A percentile compares a stretch with the other conserved stretches of the same genome.
phyloP scores from a whole-genome alignment of 2,329 filamentous ascomycete species.

The Alternaria burnsii region DNA sequence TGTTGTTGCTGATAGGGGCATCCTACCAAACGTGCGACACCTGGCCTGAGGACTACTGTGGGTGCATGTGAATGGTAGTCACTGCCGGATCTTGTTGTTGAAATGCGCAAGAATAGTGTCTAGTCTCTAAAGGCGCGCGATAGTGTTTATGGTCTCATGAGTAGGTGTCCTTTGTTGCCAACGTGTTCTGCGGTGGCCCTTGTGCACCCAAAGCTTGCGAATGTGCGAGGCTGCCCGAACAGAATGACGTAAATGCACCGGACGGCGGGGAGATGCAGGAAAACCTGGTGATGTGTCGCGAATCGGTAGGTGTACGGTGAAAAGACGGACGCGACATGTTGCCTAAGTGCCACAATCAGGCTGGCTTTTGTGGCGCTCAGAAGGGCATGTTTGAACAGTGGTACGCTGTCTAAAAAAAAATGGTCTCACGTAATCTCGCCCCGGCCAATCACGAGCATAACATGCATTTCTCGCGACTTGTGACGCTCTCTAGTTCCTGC shows the following conservation, averaged over 20 bases:
- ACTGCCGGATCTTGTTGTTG: neutral
- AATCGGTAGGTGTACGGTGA: neutral
- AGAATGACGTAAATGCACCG: conserved; percentile 2
- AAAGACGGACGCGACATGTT: neutral
- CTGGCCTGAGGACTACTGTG: conserved; percentile 14
- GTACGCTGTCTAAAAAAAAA: conserved; percentile 5
- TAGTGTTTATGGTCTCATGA: conserved; percentile 3
- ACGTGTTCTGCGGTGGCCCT: conserved; percentile 5
- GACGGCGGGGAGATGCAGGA: neutral
- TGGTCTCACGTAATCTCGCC: conserved; percentile 23
- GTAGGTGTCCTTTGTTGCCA: conserved; percentile 1
- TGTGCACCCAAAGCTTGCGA: conserved; percentile 5
- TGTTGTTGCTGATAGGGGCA: conserved; percentile 11
- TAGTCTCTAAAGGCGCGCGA: neutral
- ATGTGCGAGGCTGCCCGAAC: neutral
- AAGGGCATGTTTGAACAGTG: conserved; percentile 11
- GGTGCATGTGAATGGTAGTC: conserved; percentile 4
- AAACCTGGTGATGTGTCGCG: neutral
- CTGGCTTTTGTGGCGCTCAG: conserved; percentile 18
- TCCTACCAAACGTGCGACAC: conserved; percentile 12
- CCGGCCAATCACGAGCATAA: conserved; percentile 19
- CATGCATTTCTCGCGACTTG: conserved; percentile 3
- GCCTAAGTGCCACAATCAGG: conserved; percentile 1
- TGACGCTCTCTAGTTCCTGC: conserved; percentile 4
- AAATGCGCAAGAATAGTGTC: neutral